phyloP scores from a whole-genome alignment of 768 basidiomycete species.

The Clathrus columnatus region DNA sequence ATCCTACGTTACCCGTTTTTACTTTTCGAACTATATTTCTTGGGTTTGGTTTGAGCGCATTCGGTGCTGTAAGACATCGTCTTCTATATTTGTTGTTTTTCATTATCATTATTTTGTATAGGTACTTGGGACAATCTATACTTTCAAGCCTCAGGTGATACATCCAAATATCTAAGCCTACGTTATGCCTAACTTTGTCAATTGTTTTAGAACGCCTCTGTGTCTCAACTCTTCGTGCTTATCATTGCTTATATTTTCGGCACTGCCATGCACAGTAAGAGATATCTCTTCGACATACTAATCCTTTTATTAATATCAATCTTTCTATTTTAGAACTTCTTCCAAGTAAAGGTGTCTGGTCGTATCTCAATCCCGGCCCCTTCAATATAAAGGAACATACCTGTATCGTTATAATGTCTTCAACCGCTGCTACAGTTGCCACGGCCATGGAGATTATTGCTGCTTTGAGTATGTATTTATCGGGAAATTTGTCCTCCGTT shows the following conservation, averaged over 20 bases:
- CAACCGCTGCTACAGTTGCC: slow-evolving; percentile 50
- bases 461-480: slow-evolving; percentile 34
- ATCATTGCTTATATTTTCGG: slow-evolving; percentile 50
- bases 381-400: slow-evolving; percentile 61
- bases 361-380: slow-evolving; percentile 53
- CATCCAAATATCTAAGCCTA: neutral
- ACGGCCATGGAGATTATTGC: slow-evolving; percentile 53
- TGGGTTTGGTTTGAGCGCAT: slow-evolving; percentile 40
- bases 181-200: slow-evolving; percentile 15
- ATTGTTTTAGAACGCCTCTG: slow-evolving; percentile 40
- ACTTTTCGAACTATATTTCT: slow-evolving; percentile 43
- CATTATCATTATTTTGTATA: neutral
- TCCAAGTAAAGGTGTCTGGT: slow-evolving; percentile 38
- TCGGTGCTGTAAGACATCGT: slow-evolving; percentile 27
- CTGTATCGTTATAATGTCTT: slow-evolving; percentile 51
- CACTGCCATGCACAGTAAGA: slow-evolving; percentile 37
- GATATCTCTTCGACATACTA: slow-evolving; percentile 19
- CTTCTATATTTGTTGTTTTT: slow-evolving; percentile 6
- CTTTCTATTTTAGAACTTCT: slow-evolving; percentile 28
- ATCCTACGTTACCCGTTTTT: slow-evolving; percentile 38
- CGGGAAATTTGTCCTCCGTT: neutral
- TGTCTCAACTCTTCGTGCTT: slow-evolving; percentile 46
- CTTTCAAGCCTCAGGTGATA: slow-evolving; percentile 27
- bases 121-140: slow-evolving; percentile 27
- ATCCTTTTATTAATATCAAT: neutral